Evolutionary conservation across 2,329 filamentous ascomycete genomes (phyloP), one percentile per base, ranked within the genome.

Genomic region (Nannizzia gypsea): DNA sequence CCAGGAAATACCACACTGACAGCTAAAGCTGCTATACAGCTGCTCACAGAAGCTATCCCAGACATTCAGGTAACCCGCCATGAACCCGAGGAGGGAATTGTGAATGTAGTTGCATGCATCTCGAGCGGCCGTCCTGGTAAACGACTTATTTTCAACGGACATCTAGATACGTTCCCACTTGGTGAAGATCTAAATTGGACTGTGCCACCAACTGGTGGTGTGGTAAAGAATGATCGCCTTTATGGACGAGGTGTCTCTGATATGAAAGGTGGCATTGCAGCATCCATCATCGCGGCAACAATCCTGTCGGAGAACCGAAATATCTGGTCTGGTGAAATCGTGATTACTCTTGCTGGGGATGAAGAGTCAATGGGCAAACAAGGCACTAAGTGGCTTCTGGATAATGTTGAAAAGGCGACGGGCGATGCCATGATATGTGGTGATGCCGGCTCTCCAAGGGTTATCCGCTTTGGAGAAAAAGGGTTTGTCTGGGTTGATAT

Each of bases 391-490:
- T 60, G 59, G 59, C 22, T 63, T 22, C 26, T 63, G n/a, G 61
- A 61, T 55, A 59, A 63, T 56, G 38, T 61, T 15, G 59, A 54
- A 36, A 52, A 44, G 3, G 56, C 57, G 6, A 59, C 17, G 17
- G 61, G 59, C 6, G 61, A 63, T 59, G 61, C 54, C 17, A 57
- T 63, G 59, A 55, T 63, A 11, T 63, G 61, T 20, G 59, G 59
- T 11, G 61, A 63, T 57, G 61, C 48, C 2, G 59, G 59, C 13
- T 52, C 46, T 22, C 59, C 61, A 20, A 44, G 56, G 17, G 48
- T 63, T 28, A 42, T 63, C 26, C 40, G 61, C 9, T 63, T 63
- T 48, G 61, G 59, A n/a, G 61, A 63, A 22, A 63, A 63, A 13
- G 61, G 61, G 8, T 57, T 61, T 55, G 56, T 63, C 38, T 63